Evolutionary conservation across 1,284 basidiomycete genomes (phyloP).

Genomic region (Termitomyces sp.): DNA sequence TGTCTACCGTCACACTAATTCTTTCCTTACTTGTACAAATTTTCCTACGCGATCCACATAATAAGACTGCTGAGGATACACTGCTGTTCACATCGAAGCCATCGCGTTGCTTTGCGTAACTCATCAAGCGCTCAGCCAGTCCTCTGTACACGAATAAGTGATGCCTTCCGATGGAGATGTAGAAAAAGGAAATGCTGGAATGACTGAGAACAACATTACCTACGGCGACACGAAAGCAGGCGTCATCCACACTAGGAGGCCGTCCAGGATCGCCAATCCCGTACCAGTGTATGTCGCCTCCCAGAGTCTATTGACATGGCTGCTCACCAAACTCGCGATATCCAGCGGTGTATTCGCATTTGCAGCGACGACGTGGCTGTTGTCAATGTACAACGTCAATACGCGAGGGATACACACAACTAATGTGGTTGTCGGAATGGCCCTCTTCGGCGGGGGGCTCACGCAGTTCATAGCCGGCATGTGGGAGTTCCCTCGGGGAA

Average conservation of each 20-base stretch:
- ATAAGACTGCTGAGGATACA: background rate
- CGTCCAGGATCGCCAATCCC: constrained; percentile 43
- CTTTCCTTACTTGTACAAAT: background rate
- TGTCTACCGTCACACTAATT: background rate
- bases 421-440: constrained; percentile 75
- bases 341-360: constrained; percentile 59
- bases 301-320: background rate
- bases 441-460: constrained; percentile 71
- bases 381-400: constrained; percentile 54
- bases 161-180: background rate
- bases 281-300: constrained; percentile 40
- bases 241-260: background rate
- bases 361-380: constrained; percentile 58
- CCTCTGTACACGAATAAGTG: background rate
- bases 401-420: constrained; percentile 41
- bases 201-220: background rate
- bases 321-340: background rate
- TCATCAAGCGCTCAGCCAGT: background rate
- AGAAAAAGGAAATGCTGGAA: background rate
- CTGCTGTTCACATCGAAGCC: background rate
- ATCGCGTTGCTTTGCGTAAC: background rate
- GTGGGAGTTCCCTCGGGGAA: constrained; percentile 75
- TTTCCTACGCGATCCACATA: background rate
- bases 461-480: constrained; percentile 64
- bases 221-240: background rate